Base-by-base conservation (phyloP, 768 basidiomycete species). In the Trametes punicea region DNA sequence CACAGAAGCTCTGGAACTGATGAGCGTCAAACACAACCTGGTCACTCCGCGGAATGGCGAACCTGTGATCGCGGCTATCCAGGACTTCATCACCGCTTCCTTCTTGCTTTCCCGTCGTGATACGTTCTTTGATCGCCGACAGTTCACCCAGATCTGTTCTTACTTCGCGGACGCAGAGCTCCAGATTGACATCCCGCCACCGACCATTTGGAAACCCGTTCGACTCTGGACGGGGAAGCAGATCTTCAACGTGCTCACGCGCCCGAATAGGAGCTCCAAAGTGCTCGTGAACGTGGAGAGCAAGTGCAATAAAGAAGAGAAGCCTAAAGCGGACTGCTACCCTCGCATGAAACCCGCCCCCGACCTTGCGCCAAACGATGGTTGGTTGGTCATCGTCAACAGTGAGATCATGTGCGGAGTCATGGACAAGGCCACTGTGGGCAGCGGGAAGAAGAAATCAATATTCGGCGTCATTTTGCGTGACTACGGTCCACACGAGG, bases 361-460 rank as follows among this genome's bases (percentile, higher is more conserved):
- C 15, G 97, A 99, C 64, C 78, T 99, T 70, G 89, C 91, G 9
- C 95, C 96, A 0, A 98, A 99, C 66, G 97, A 99, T 64, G 96
- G 96, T 1, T 98, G 92, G 86, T 81, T 99, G 25, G 97, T 99
- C 41, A 84, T 99, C 51, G 85, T 94, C 60, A 99, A 98, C 70
- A 93, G 90, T 67, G 95, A 99, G 72, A 93, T 99, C 64, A 99
- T 98, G 93, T 98, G 95, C 65, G 97, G 97, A 40, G 90, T 93
- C 15, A 96, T 98, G 87, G 97, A 99, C 75, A 99, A 99, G 74
- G 90, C 91, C 15, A 98, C 93, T 0, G 88, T 98, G 3, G 97
- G 97, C 51, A 90, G 92, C 64, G 97, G 97, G 49, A 99, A 99
- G 81, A 98, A 99, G 78, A 98, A 98, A 68, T 97, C 94, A 2